Conservation (phyloP, 257 asterid genomes). For the Nyctanthes arbortristis region DNA sequence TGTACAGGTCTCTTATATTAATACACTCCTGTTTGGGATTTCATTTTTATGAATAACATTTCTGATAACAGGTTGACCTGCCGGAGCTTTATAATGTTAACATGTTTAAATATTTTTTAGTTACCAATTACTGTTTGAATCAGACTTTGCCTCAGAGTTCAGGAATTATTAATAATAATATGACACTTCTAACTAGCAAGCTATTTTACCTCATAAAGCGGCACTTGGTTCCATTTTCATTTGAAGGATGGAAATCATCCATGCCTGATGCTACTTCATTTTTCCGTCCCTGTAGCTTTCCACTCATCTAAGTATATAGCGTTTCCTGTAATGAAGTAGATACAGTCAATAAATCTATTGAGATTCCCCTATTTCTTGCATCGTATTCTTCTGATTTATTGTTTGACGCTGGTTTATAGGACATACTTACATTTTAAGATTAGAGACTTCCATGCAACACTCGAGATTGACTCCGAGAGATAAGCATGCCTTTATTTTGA, state of each 20-base stretch:
- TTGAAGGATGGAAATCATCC: conserved; percentile 19
- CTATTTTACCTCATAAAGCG: no score
- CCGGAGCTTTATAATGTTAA: no score
- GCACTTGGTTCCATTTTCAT: no score
- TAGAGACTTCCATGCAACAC: conserved; percentile 52
- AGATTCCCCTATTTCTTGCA: conserved; percentile 15
- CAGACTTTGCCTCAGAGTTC: no score
- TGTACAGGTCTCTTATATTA: neutral
- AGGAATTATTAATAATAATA: no score
- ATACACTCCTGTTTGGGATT: neutral
- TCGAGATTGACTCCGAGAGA: conserved; percentile 52
- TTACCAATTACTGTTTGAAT: no score
- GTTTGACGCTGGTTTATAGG: conserved; percentile 47
- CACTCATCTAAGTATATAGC: neutral
- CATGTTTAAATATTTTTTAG: no score
- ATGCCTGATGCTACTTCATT: neutral
- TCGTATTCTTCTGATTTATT: conserved; percentile 35
- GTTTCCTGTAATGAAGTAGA: conserved; percentile 18
- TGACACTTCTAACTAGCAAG: no score
- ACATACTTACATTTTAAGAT: conserved; percentile 47
- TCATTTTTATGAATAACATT: no score
- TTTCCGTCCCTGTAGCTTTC: neutral
- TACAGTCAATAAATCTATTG: conserved; percentile 17
- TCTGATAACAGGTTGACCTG: no score
- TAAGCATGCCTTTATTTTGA: conserved; percentile 44